Percentiles rank a stretch among this genome's conserved stretches.
Evolutionary conservation across 768 basidiomycete genomes (phyloP).

Genomic region (Suillus fuscotomentosus): DNA sequence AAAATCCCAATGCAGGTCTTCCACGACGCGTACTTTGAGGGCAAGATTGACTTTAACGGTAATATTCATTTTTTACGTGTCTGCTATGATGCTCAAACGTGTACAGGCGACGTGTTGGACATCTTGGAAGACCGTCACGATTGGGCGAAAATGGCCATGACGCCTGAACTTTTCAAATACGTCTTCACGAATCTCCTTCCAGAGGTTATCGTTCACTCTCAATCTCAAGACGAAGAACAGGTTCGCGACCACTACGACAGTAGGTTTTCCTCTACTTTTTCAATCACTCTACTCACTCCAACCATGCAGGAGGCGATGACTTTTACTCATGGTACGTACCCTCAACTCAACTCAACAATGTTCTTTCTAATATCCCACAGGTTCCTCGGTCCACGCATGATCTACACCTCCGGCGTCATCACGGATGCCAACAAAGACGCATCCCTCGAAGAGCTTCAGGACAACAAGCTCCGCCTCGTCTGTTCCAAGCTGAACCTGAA

Average conservation of each 20-base stretch:
- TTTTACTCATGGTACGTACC: slow-evolving; percentile 80
- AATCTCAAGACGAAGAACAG: slow-evolving; percentile 90
- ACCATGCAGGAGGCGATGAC: slow-evolving; percentile 76
- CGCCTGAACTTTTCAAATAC: slow-evolving; percentile 89
- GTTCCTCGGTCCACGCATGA: slow-evolving; percentile 95
- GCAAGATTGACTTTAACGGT: slow-evolving; percentile 97
- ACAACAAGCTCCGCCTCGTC: slow-evolving; percentile 95
- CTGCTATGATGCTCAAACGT: neutral
- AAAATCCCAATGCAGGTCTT: slow-evolving; percentile 98
- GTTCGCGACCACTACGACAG: slow-evolving; percentile 96
- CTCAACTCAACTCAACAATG: neutral
- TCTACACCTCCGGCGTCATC: slow-evolving; percentile 95
- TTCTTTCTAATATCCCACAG: slow-evolving; percentile 33
- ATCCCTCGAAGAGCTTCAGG: slow-evolving; percentile 91
- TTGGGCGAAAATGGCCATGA: slow-evolving; percentile 92
- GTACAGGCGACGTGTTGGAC: slow-evolving; percentile 86
- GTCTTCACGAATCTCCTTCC: slow-evolving; percentile 86
- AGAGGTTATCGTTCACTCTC: slow-evolving; percentile 92
- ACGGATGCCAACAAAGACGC: slow-evolving; percentile 67
- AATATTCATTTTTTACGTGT: slow-evolving; percentile 17
- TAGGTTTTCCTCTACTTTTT: slow-evolving; percentile 31
- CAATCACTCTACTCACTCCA: slow-evolving; percentile 1
- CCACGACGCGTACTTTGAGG: slow-evolving; percentile 96
- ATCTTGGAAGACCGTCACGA: slow-evolving; percentile 94
- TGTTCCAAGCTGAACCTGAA: slow-evolving; percentile 93